phyloP scores from a whole-genome alignment of 2,329 filamentous ascomycete genomes.

The Stachybotrys elegans region DNA sequence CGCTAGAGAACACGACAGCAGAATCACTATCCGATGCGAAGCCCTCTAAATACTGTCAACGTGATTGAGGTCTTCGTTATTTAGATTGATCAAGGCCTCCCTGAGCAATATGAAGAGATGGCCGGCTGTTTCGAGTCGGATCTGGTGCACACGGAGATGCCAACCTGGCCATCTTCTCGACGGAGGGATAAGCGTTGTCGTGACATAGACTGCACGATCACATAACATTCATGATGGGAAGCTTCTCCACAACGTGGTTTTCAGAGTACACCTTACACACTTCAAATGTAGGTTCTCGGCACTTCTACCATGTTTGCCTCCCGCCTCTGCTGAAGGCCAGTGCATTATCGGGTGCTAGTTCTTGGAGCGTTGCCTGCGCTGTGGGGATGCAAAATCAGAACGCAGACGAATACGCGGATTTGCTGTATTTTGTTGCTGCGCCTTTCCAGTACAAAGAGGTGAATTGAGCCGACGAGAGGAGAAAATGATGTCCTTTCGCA shows the following conservation, averaged over 20 bases:
- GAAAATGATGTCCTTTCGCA: background rate
- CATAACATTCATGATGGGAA: no score
- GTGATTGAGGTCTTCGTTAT: no score
- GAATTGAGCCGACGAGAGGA: constrained; percentile 9
- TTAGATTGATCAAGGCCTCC: no score
- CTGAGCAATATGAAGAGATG: no score
- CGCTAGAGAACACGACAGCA: no score
- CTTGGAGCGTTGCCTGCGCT: constrained; percentile 15
- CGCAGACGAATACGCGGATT: constrained; percentile 38
- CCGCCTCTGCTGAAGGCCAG: constrained; percentile 18
- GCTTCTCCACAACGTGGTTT: no score
- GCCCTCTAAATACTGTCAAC: no score
- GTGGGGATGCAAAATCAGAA: constrained; percentile 35
- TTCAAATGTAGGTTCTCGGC: no score
- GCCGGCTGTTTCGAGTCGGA: no score
- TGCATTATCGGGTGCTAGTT: constrained; percentile 20
- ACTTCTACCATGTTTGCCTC: constrained; percentile 19
- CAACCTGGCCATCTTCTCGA: constrained; percentile 16
- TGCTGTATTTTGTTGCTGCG: constrained; percentile 31
- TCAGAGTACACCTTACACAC: no score
- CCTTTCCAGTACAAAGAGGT: constrained; percentile 3
- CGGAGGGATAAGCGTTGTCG: constrained; percentile 15
- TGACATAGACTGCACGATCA: constrained; percentile 10
- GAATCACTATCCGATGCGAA: no score
- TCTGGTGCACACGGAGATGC: constrained; percentile 14